A percentile compares a stretch with the other conserved stretches of the same genome.
Evolutionary conservation across 129 eudicot species (phyloP).

Genomic region (Chrysanthemum seticuspe): DNA sequence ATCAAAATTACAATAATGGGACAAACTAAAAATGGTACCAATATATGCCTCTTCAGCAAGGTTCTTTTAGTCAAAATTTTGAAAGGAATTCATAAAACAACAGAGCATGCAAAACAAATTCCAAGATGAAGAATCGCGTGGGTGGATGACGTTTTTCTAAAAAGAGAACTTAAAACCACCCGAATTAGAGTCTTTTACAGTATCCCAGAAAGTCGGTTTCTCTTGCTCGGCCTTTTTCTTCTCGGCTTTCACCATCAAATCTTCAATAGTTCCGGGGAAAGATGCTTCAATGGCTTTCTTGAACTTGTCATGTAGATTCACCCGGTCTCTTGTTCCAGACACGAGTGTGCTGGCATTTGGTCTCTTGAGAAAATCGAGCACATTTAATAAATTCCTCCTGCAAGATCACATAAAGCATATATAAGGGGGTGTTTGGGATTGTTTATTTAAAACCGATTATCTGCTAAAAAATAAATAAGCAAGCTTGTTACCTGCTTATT

Average conservation of each 20-base stretch:
- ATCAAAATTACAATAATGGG: neutral
- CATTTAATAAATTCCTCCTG: slow-evolving; percentile 89
- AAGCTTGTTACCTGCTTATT: no score
- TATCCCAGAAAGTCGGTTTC: slow-evolving; percentile 83
- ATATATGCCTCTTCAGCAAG: neutral
- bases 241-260: slow-evolving; percentile 49
- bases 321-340: slow-evolving; percentile 91
- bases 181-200: slow-evolving; percentile 65
- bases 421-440: neutral
- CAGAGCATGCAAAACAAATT: neutral
- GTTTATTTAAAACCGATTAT: no score
- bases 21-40: slow-evolving; percentile 9
- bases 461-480: neutral
- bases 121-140: neutral
- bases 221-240: slow-evolving; percentile 53
- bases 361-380: slow-evolving; percentile 75
- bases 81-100: neutral
- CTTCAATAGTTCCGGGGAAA: slow-evolving; percentile 75
- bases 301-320: slow-evolving; percentile 78
- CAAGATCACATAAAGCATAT: slow-evolving; percentile 25
- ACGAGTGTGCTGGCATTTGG: slow-evolving; percentile 86
- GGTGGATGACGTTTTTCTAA: slow-evolving; percentile 22
- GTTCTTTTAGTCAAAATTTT: slow-evolving; percentile 6
- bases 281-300: slow-evolving; percentile 66
- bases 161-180: slow-evolving; percentile 90